These are phyloP conservation scores for Metschnikowia hibisci DNA, from an alignment of 805 yeast species.

Conservation along the genomic window DNA sequence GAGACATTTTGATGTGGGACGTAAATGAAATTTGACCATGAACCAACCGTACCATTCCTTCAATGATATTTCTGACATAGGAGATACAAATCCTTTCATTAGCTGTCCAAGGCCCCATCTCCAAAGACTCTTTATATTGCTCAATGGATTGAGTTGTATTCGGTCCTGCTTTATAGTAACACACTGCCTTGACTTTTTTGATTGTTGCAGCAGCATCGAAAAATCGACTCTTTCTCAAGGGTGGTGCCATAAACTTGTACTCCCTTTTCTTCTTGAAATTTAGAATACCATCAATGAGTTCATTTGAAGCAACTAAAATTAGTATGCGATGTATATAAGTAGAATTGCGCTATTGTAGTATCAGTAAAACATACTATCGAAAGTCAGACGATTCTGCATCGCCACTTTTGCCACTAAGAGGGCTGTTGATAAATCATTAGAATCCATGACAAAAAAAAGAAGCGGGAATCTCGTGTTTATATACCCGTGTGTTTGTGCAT, in stretches of 20 bases:
- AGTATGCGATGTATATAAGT: not conserved
- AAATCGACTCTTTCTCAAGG: constrained; percentile 4
- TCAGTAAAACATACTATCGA: constrained; percentile 8
- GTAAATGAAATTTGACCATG: constrained; percentile 1
- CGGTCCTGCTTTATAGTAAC: constrained; percentile 3
- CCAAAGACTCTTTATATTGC: not conserved
- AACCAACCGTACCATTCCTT: constrained; percentile 5
- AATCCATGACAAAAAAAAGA: constrained; percentile 3
- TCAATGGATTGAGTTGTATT: constrained; percentile 6
- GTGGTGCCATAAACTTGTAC: constrained; percentile 1
- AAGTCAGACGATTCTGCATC: constrained; percentile 3
- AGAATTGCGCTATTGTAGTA: not conserved
- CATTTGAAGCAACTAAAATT: constrained; percentile 6
- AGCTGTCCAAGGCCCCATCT: constrained; percentile 3
- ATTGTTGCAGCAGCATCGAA: constrained; percentile 5
- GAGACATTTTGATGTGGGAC: not conserved
- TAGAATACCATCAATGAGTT: constrained; percentile 2
- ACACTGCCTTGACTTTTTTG: constrained; percentile 8
- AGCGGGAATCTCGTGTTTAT: not conserved
- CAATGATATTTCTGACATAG: constrained; percentile 6
- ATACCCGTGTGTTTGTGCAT: not conserved
- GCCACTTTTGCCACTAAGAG: constrained; percentile 14
- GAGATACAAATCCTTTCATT: not conserved
- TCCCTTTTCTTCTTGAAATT: not conserved
- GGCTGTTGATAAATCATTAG: constrained; percentile 13